A percentile compares a stretch with the other conserved stretches of the same genome.
These are phyloP conservation scores for Syzygium jambos DNA, from an alignment of 345 rosid species.

Conservation along the genomic window DNA sequence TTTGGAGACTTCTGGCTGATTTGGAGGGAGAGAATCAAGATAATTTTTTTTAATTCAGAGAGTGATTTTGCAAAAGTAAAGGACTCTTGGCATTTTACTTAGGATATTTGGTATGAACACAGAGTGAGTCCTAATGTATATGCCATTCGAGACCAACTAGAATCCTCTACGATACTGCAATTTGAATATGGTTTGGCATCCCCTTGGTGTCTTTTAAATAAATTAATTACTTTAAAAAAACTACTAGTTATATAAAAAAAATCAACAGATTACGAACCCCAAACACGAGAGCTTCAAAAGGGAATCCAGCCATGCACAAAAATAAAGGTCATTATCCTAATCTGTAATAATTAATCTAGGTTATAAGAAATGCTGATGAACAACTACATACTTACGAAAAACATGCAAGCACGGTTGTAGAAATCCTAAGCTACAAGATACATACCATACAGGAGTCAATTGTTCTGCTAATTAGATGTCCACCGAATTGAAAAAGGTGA, in stretches of 20 bases:
- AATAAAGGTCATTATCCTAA: not conserved
- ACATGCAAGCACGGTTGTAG: not conserved
- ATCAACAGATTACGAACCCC: not conserved
- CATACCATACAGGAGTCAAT: not conserved
- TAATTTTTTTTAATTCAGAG: not conserved
- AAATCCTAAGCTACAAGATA: not conserved
- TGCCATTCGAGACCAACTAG: not conserved
- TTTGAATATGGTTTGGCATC: not conserved
- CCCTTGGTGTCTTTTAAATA: not conserved
- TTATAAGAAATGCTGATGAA: not conserved
- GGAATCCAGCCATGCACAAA: not conserved
- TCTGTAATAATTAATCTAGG: not conserved
- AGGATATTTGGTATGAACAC: not conserved
- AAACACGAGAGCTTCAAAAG: not conserved
- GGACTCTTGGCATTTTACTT: not conserved
- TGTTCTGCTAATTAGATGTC: not conserved
- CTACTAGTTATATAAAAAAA: not conserved
- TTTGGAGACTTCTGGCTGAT: not conserved
- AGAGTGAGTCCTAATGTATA: not conserved
- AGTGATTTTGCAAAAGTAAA: not conserved
- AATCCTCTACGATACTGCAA: not conserved
- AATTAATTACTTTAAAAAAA: not conserved
- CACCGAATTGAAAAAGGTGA: not conserved
- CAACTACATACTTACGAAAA: not conserved
- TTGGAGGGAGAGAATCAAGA: not conserved